A percentile compares a stretch with the other conserved stretches of the same genome.
Evolutionary conservation across 495 filamentous ascomycete genomes (phyloP).

Genomic region (Tuber brumale): DNA sequence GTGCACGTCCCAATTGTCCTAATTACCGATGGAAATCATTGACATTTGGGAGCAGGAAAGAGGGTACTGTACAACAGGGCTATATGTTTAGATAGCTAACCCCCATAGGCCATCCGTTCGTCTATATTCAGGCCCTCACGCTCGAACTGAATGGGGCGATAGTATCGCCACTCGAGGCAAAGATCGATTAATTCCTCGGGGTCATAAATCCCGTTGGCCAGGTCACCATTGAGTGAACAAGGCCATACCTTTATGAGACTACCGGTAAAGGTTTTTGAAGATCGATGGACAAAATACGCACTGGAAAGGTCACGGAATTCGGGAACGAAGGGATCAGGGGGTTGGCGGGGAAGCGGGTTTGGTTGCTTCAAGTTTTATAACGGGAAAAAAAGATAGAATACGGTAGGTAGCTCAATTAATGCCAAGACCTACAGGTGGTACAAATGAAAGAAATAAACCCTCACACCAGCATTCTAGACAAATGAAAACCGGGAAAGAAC

Average conservation of each 20-base stretch:
- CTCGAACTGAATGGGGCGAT: not conserved
- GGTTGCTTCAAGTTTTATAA: not conserved
- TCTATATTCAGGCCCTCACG: not conserved
- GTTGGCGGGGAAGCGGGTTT: not conserved
- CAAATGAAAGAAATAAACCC: not conserved
- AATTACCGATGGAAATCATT: not conserved
- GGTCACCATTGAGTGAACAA: not conserved
- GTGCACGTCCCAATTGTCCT: too few relatives aligned
- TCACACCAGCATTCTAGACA: slow-evolving; percentile 4
- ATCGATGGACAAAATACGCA: not conserved
- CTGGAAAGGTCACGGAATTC: not conserved
- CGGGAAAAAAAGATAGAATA: not conserved
- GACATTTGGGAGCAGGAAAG: not conserved
- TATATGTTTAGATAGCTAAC: not conserved
- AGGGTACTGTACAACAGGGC: not conserved
- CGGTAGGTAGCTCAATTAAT: slow-evolving; percentile 1
- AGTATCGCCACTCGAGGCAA: not conserved
- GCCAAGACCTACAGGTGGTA: not conserved
- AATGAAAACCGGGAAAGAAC: not conserved
- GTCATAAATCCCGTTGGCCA: not conserved
- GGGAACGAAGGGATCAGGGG: not conserved
- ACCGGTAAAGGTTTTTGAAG: not conserved
- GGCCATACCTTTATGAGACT: not conserved
- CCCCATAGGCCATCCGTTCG: not conserved
- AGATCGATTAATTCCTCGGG: not conserved